phyloP scores from a whole-genome alignment of 1,139 yeast species.

The Arxiozyma bovina region DNA sequence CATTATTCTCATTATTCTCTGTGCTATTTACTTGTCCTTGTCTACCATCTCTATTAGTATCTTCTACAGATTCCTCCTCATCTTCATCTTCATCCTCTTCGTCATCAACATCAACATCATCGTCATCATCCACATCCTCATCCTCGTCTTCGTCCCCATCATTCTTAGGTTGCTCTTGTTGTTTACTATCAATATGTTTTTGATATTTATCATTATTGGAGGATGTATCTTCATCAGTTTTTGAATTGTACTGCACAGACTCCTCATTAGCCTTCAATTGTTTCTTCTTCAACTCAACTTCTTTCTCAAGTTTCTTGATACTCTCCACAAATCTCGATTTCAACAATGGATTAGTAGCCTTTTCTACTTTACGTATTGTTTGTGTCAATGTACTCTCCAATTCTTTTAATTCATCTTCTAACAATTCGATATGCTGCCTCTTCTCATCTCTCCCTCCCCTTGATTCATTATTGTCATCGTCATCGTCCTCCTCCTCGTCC shows the following conservation, averaged over 20 bases:
- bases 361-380: conserved; percentile 63
- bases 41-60: conserved; percentile 27
- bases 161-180: conserved; percentile 20
- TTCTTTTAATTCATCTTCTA: conserved; percentile 80
- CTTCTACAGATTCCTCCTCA: conserved; percentile 28
- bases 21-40: conserved; percentile 38
- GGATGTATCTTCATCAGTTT: conserved; percentile 18
- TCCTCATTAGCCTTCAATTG: conserved; percentile 46
- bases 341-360: conserved; percentile 81
- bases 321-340: conserved; percentile 80
- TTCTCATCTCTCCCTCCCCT: conserved; percentile 29
- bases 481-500: conserved; percentile 40
- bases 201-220: conserved; percentile 28
- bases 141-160: conserved; percentile 29
- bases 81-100: conserved; percentile 30
- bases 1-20: conserved; percentile 14
- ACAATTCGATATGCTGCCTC: conserved; percentile 62
- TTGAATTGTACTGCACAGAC: conserved; percentile 8
- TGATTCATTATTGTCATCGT: conserved; percentile 25
- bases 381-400: conserved; percentile 69
- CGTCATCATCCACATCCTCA: conserved; percentile 31
- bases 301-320: conserved; percentile 68
- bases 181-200: conserved; percentile 24
- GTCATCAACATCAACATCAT: conserved; percentile 26
- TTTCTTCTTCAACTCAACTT: conserved; percentile 71